These are phyloP conservation scores for Panaeolus cyanescens DNA, from an alignment of 768 basidiomycete species.

Conservation along the genomic window DNA sequence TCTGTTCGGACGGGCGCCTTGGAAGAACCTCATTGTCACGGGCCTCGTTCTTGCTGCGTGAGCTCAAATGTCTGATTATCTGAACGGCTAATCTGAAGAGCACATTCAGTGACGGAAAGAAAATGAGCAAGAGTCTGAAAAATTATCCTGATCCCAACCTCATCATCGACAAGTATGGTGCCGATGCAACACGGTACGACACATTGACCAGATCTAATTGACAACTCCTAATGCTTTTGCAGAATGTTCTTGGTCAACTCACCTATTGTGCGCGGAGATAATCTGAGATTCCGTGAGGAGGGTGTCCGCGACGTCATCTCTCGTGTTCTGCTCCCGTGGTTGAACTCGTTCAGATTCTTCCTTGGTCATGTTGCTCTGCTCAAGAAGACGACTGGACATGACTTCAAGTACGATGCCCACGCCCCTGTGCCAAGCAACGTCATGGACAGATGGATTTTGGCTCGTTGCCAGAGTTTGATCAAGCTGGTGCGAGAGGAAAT, in stretches of 20 bases:
- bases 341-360: conserved; percentile 99
- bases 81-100: neutral
- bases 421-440: conserved; percentile 85
- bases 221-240: conserved; percentile 2
- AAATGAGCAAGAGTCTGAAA: conserved; percentile 97
- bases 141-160: conserved; percentile 97
- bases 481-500: conserved; percentile 90
- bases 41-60: conserved; percentile 95
- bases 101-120: conserved; percentile 83
- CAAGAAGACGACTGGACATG: conserved; percentile 74
- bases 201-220: neutral
- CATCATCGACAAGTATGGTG: conserved; percentile 89
- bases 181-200: conserved; percentile 85
- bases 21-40: conserved; percentile 97
- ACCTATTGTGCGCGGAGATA: conserved; percentile 96
- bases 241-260: conserved; percentile 99
- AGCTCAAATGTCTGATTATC: conserved; percentile 27
- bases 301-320: conserved; percentile 97
- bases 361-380: conserved; percentile 89
- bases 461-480: conserved; percentile 97
- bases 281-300: conserved; percentile 96
- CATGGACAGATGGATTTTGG: conserved; percentile 99
- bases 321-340: conserved; percentile 96
- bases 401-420: conserved; percentile 88
- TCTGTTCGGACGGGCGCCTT: conserved; percentile 90